Evolutionary conservation across 306 rosid genomes (phyloP), one percentile per base, ranked within the genome.

Genomic region (Hippophae gyantsensis): DNA sequence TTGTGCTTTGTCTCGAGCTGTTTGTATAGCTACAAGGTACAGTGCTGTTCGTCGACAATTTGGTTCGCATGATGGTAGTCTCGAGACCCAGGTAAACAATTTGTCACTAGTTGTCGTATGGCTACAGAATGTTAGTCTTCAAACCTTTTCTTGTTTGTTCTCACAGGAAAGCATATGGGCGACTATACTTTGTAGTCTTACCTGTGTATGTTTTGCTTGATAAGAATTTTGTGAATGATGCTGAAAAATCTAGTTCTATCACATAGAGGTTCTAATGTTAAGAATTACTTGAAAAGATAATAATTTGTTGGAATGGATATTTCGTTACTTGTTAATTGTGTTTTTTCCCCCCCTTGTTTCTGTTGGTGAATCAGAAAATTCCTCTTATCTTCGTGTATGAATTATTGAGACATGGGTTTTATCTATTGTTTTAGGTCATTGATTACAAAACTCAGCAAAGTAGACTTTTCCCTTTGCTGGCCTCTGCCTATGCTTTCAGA

Each of bases 21-120:
- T 88, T 60, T 92, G 99, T 69, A 92, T 92, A 74, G 96, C 99
- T 61, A 92, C 99, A 25, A 85, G 99, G 75, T 92, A 88, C 60
- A 92, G 99, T 74, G 93, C 93, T 63, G 96, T 92, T 76, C 86
- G 99, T 60, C 74, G 99, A 68, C 99, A 92, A 58, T 92, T 92
- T 75, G 99, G 96, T 46, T 74, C 89, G 2, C 76, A 82, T 8
- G 62, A 83, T 51, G 89, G 89, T 43, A 86, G 85, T 64, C 69
- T 58, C 62, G 99, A 92, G 78, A 81, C 93, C 52, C 99, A 87
- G 83, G 99, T 88, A 78, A 54, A 70, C 51, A 43, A 25, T 58
- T 13, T 47, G 50, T 47, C 13, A 8, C 50, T 6, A 9, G 10
- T 47, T 47, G 8, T 47, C 10, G 13, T 3, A 7, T 47, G 1